A percentile compares a stretch with the other conserved stretches of the same genome.
These are phyloP conservation scores for Chalaropsis thielavioides DNA, from an alignment of 2,329 filamentous ascomycete species.

Conservation along the genomic window DNA sequence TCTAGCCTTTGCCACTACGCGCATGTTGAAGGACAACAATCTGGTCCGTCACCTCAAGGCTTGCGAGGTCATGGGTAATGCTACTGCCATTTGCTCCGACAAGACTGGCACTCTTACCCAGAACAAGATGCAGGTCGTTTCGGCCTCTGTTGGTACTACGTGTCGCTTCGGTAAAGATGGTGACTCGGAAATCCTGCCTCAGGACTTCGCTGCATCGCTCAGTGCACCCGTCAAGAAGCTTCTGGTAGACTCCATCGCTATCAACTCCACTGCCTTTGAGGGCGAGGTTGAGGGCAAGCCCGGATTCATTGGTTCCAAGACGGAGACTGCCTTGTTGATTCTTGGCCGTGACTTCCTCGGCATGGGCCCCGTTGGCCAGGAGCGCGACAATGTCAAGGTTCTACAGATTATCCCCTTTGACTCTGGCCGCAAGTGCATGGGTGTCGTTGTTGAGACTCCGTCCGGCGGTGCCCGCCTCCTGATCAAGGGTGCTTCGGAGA, in stretches of 20 bases:
- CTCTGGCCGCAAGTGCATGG: conserved; percentile 61
- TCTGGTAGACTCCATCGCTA: conserved; percentile 43
- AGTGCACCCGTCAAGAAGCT: conserved; percentile 35
- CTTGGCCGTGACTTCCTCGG: conserved; percentile 52
- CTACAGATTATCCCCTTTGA: conserved; percentile 62
- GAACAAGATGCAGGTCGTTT: conserved; percentile 54
- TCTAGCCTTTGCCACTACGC: conserved; percentile 60
- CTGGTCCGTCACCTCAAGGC: conserved; percentile 62
- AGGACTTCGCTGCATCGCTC: conserved; percentile 36
- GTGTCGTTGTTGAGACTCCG: conserved; percentile 38
- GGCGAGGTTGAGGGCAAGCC: conserved; percentile 52
- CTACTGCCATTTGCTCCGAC: conserved; percentile 55
- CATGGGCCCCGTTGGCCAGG: conserved; percentile 49
- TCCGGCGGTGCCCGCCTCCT: conserved; percentile 41
- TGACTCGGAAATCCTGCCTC: conserved; percentile 28
- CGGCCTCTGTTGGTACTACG: conserved; percentile 41
- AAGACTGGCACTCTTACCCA: conserved; percentile 54
- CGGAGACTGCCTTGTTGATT: conserved; percentile 58
- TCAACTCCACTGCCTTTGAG: conserved; percentile 64
- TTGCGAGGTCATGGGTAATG: conserved; percentile 71
- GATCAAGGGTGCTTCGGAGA: conserved; percentile 52
- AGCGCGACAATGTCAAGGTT: conserved; percentile 44
- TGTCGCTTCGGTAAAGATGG: conserved; percentile 38
- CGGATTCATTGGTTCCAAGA: conserved; percentile 64
- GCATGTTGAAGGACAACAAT: conserved; percentile 66